These are phyloP conservation scores for Pseudogymnoascus destructans DNA, from an alignment of 2,329 filamentous ascomycete species.

Conservation along the genomic window DNA sequence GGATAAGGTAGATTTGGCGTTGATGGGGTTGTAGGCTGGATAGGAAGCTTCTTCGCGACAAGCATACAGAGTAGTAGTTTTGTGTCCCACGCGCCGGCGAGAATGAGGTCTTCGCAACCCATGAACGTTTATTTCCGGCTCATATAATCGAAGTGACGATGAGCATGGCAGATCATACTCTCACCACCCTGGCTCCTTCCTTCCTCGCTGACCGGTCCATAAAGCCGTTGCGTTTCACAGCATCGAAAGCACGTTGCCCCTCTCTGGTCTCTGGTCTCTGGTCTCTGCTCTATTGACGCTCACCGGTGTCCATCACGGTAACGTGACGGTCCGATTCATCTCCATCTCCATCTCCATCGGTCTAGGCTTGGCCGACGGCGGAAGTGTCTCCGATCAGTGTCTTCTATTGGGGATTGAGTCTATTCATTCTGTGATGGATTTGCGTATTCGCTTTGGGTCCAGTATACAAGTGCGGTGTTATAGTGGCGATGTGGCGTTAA, in stretches of 20 bases:
- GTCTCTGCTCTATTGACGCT: neutral
- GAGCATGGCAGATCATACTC: neutral
- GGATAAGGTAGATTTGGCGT: neutral
- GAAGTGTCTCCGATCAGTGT: neutral
- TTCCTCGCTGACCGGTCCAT: neutral
- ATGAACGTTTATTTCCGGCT: neutral
- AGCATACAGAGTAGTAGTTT: neutral
- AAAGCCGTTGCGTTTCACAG: neutral
- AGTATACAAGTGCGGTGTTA: neutral
- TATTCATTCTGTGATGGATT: neutral
- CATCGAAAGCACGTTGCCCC: neutral
- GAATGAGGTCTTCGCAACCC: neutral
- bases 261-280: neutral
- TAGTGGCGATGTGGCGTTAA: neutral
- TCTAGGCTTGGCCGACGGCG: neutral
- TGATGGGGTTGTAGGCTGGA: neutral
- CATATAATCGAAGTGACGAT: neutral
- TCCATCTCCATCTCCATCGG: neutral
- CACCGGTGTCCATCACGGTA: neutral
- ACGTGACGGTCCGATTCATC: neutral
- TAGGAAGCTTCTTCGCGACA: neutral
- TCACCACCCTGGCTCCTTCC: neutral
- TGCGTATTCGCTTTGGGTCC: neutral
- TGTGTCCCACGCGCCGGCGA: neutral
- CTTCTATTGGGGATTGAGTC: neutral